Evolutionary conservation across 441 rosid genomes (phyloP).

Genomic region (Erysimum pusillum): DNA sequence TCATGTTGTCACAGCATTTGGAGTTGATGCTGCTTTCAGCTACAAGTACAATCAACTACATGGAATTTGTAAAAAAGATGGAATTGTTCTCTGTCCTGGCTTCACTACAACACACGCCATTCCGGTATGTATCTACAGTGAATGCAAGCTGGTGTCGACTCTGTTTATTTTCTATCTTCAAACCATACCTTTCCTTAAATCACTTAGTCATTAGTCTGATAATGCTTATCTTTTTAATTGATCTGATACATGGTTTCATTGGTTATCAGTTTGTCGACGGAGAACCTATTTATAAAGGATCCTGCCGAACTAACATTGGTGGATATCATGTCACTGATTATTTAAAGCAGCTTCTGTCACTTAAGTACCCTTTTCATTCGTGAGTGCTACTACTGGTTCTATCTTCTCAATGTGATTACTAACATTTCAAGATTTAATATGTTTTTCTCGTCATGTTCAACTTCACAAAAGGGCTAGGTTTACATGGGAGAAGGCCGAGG

Average conservation of each 20-base stretch:
- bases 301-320: constrained; percentile 86
- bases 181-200: constrained; percentile 14
- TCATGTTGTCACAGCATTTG: constrained; percentile 67
- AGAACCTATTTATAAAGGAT: constrained; percentile 82
- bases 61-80: constrained; percentile 81
- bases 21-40: constrained; percentile 96
- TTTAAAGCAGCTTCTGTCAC: constrained; percentile 92
- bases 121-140: constrained; percentile 62
- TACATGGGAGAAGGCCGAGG: constrained; percentile 95
- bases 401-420: constrained; percentile 27
- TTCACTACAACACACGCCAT: constrained; percentile 85
- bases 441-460: constrained; percentile 29
- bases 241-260: constrained; percentile 36
- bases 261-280: constrained; percentile 81
- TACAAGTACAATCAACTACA: constrained; percentile 85
- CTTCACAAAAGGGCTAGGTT: constrained; percentile 65
- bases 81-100: constrained; percentile 87
- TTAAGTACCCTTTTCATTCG: constrained; percentile 91
- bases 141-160: constrained; percentile 17
- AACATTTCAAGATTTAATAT: constrained; percentile 21
- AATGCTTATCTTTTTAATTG: constrained; percentile 1
- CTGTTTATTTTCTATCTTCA: neutral
- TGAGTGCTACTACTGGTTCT: constrained; percentile 48
- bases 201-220: constrained; percentile 13
- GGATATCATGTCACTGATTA: constrained; percentile 91